phyloP scores from a whole-genome alignment of 2,329 filamentous ascomycete species.

The Fusarium aywerte region DNA sequence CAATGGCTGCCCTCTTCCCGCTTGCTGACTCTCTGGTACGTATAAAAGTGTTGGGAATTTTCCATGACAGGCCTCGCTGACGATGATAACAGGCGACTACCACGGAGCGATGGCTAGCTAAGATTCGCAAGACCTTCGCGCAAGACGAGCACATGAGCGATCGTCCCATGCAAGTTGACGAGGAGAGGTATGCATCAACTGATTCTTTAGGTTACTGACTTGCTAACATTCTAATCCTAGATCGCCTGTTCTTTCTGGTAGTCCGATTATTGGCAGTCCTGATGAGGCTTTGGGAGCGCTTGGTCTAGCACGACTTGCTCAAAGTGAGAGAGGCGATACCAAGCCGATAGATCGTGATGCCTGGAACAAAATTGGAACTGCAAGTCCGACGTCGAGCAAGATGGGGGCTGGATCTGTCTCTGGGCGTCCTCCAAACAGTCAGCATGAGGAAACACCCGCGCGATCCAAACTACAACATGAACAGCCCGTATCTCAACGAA shows the following conservation, averaged over 20 bases:
- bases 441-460: constrained; percentile 39
- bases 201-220: neutral
- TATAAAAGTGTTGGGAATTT: neutral
- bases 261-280: constrained; percentile 35
- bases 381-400: constrained; percentile 28
- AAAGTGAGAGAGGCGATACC: constrained; percentile 33
- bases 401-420: constrained; percentile 27
- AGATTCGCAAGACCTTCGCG: constrained; percentile 50
- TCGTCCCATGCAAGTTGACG: constrained; percentile 26
- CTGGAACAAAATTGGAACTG: constrained; percentile 27
- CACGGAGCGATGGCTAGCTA: constrained; percentile 54
- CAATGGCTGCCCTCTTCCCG: constrained; percentile 54
- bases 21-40: constrained; percentile 54
- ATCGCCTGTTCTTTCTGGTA: constrained; percentile 32
- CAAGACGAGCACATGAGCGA: constrained; percentile 46
- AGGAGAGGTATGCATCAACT: constrained; percentile 26
- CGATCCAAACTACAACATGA: constrained; percentile 53
- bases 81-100: constrained; percentile 48
- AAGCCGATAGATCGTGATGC: constrained; percentile 30
- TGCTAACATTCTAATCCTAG: constrained; percentile 23
- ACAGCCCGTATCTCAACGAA: constrained; percentile 48
- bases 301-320: constrained; percentile 41
- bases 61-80: neutral
- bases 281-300: constrained; percentile 40
- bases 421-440: constrained; percentile 23